Base-by-base conservation (phyloP, 2,329 filamentous ascomycete species). In the Aspergillus japonicus region DNA sequence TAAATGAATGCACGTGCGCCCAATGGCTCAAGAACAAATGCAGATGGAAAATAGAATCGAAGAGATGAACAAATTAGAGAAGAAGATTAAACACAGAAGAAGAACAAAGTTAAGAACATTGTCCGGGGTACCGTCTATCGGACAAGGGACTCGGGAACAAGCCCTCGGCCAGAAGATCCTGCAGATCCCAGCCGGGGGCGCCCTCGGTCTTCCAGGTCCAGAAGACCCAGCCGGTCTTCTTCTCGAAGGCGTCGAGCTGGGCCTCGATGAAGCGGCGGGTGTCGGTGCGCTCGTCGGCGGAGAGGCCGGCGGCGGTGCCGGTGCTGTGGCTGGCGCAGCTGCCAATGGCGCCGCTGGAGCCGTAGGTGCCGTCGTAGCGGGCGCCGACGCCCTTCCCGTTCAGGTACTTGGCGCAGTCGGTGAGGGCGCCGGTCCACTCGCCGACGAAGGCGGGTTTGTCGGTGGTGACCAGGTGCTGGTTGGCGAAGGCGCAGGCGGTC, bases 391-490 rank as follows among this genome's bases (percentile, higher is more conserved):
- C 82, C 59, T 82, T 83, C 47, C 87, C 86, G 62, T 85, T 85
- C 51, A 80, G 69, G 58, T 77, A 81, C 52, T 77, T 80, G 8
- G 83, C 80, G 64, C 83, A 85, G 62, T 83, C 81, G 2, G 87
- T 89, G 80, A 89, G 83, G 14, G 87, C 87, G 23, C 81, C 87
- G 1, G 83, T 85, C 87, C 87, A 90, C 71, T 90, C 88, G 47
- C 88, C 88, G 5, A 88, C 82, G 57, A 89, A 77, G n/a, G 84
- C 82, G 81, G 84, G 87, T 72, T 89, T 89, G 71, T 89, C 86
- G 5, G 80, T 77, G 33, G 79, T 77, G 6, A 74, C 71, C 60
- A 80, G 68, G 62, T 85, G 85, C 7, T 73, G 69, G 2, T 72
- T 69, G 2, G 79, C 80, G 64, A 83, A 82, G 55, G 77, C 79